Conservation (phyloP, 768 basidiomycete species). For the Amanita rimosa region DNA sequence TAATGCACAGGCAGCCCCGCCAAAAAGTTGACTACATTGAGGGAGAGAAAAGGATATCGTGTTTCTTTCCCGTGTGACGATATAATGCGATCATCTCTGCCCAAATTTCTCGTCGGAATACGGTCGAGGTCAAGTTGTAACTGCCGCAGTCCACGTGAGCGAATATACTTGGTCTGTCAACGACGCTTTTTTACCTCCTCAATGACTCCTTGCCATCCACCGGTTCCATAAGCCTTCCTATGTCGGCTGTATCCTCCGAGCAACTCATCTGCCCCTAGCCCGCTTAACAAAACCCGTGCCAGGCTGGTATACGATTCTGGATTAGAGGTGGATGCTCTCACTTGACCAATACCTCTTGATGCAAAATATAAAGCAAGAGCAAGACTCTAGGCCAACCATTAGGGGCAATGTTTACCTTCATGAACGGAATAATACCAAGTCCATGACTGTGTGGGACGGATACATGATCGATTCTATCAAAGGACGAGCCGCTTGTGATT, state of each 20-base stretch:
- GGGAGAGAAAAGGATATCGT: conserved; percentile 82
- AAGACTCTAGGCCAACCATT: conserved; percentile 50
- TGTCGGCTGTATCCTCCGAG: conserved; percentile 92
- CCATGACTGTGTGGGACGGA: conserved; percentile 80
- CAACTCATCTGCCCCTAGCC: conserved; percentile 91
- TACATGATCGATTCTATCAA: conserved; percentile 63
- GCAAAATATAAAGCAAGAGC: conserved; percentile 92
- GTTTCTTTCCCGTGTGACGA: conserved; percentile 90
- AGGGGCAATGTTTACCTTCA: background rate
- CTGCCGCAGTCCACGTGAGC: conserved; percentile 24
- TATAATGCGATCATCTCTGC: conserved; percentile 89
- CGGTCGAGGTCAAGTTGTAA: conserved; percentile 84
- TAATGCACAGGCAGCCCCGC: conserved; percentile 68
- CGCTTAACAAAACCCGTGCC: conserved; percentile 80
- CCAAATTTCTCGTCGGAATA: conserved; percentile 82
- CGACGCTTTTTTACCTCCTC: conserved; percentile 49
- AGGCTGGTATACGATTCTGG: conserved; percentile 50
- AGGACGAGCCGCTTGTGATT: conserved; percentile 46
- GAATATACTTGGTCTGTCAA: background rate
- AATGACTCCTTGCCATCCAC: conserved; percentile 69
- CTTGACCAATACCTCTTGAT: conserved; percentile 61
- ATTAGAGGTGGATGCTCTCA: conserved; percentile 27
- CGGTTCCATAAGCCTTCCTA: conserved; percentile 54
- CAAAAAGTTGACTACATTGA: conserved; percentile 67
- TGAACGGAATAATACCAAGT: conserved; percentile 48